Percentiles rank a stretch among this genome's conserved stretches.
phyloP scores from a whole-genome alignment of 202 grass and related monocot species.

The Schoenoplectus tabernaemontani region DNA sequence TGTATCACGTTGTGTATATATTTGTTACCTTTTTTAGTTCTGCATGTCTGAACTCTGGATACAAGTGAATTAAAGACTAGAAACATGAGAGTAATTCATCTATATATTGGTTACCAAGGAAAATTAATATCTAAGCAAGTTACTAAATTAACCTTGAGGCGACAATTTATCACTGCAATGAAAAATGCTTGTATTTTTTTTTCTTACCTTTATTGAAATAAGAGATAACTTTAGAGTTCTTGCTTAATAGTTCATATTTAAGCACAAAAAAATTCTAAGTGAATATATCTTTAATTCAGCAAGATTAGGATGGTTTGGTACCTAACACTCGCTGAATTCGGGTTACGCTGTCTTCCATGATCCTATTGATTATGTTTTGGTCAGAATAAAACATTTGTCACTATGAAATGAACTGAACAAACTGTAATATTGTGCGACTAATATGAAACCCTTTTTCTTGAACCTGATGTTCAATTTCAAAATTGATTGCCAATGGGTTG shows the following conservation, averaged over 20 bases:
- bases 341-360: not conserved
- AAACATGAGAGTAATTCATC: not conserved
- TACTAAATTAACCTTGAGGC: not conserved
- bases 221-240: not conserved
- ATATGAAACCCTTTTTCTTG: not conserved
- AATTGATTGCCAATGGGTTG: not conserved
- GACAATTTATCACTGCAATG: not conserved
- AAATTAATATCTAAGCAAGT: not conserved
- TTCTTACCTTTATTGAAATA: not conserved
- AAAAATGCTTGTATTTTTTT: not conserved
- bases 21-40: not conserved
- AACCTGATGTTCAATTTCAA: not conserved
- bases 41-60: not conserved
- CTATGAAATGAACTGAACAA: not conserved
- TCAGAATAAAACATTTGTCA: not conserved
- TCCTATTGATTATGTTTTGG: conserved; percentile 1
- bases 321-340: not conserved
- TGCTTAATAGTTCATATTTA: not conserved
- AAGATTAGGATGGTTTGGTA: not conserved
- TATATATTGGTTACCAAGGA: not conserved
- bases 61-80: not conserved
- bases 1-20: not conserved
- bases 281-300: not conserved
- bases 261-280: not conserved
- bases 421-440: not conserved